Percentiles rank a stretch among this genome's conserved stretches.
phyloP scores from a whole-genome alignment of 306 rosid genomes.

The Quercus wislizeni region DNA sequence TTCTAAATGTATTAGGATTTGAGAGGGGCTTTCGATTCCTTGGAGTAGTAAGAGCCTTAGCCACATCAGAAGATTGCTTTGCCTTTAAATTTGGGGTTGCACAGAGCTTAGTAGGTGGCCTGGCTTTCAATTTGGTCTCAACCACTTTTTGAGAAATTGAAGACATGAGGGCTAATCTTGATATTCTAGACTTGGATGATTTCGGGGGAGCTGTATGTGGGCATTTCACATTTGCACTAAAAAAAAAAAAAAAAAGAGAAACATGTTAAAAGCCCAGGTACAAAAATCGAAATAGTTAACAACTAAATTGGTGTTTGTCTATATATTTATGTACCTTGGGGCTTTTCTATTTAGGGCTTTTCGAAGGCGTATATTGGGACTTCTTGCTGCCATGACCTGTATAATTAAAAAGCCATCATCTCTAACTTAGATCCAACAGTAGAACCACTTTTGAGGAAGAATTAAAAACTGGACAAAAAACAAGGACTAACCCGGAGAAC shows the following conservation, averaged over 20 bases:
- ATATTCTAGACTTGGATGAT: conserved; percentile 57
- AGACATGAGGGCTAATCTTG: conserved; percentile 69
- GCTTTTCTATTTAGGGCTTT: conserved; percentile 45
- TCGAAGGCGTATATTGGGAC: conserved; percentile 74
- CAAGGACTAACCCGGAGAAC: conserved; percentile 71
- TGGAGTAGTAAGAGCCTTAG: conserved; percentile 78
- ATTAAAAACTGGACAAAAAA: background rate
- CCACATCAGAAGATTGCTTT: conserved; percentile 41
- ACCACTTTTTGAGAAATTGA: conserved; percentile 52
- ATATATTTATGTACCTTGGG: conserved; percentile 38
- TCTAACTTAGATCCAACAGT: background rate
- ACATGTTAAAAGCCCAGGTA: background rate
- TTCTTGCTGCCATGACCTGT: conserved; percentile 97
- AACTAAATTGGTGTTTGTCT: background rate
- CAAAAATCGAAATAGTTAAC: background rate
- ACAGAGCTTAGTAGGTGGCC: conserved; percentile 38
- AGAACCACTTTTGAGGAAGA: conserved; percentile 13
- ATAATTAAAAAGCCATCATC: conserved; percentile 16
- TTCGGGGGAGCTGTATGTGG: conserved; percentile 86
- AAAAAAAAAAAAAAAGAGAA: background rate
- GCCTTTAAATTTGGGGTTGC: conserved; percentile 66
- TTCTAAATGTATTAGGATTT: conserved; percentile 59
- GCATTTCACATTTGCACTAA: conserved; percentile 59
- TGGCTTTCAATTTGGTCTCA: conserved; percentile 35
- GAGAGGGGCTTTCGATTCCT: conserved; percentile 61